Evolutionary conservation across 169 alveolate genomes (phyloP), one percentile per base, ranked within the genome.

Genomic region (Eimeria maxima): DNA sequence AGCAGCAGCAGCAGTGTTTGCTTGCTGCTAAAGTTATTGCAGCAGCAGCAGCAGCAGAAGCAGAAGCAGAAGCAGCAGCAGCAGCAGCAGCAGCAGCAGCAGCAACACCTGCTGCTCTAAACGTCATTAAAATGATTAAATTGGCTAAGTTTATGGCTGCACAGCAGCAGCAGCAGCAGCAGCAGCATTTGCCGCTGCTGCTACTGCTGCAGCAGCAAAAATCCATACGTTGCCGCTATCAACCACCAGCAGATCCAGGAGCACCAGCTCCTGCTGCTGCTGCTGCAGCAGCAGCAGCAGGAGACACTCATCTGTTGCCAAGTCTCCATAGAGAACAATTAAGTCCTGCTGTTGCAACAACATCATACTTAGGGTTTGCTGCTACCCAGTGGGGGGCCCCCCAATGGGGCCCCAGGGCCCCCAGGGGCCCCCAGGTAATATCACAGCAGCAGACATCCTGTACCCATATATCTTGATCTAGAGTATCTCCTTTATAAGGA

Each of bases 341-440:
- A 4, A 78, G 6, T 10, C 65, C 89, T 16, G 89, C 89, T 22
- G 89, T 78, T 7, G 89, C 89, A 4, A 78, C 89, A 8, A 78
- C 27, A 38, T 38, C 89, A 78, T 78, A 38, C 44, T 78, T 78
- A 38, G 89, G 89, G 65, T 78, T 78, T 38, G 67, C 6, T 13
- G 89, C 89, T 78, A 78, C 89, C 65, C 89, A 78, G 45, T 38
- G 22, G 45, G 89, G 89, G 89, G 57, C 27, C 42, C 89, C 89
- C 89, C 89, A 78, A 29, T 78, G 89, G 89, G 89, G 89, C 67
- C 89, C 89, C 89, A 78, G 10, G 8, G 89, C 57, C 5, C 20
- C 65, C 20, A 38, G 38, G 89, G 57, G 89, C 65, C 45, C 65
- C 33, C 45, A 38, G 24, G 89, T 78, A 4, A 29, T 78, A 44